Base-by-base conservation (phyloP, 148 eudicot genomes). In the Cornus kousa region DNA sequence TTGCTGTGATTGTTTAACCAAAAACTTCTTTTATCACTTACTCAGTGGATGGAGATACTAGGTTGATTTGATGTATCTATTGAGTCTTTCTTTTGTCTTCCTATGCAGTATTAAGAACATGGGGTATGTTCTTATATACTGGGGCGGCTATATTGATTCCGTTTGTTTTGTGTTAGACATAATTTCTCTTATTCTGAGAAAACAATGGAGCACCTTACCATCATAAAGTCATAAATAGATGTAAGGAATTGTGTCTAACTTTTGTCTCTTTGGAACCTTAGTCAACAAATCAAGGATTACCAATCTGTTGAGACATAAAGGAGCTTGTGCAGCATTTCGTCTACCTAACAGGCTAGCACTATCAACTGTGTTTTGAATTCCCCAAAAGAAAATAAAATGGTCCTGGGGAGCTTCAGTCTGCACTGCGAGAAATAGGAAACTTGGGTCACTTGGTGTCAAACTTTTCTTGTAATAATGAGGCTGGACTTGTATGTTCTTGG, bases 231-330 rank as follows among this genome's bases (percentile, higher is more conserved):
- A 0, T 16, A 17, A n/a, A 43, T 76, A 19, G 35, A 24, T 23
- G 22, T 65, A 31, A 6, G 33, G 3, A 24, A 35, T 68, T 11
- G 9, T 53, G 19, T 62, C n/a, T 75, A 67, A 67, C 53, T n/a
- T 50, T 10, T 33, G 14, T 53, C 37, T 48, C 64, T 22, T 12
- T 14, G 70, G 46, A 50, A 9, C 48, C 10, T 43, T 10, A 43
- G 48, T 17, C 31, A 76, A 65, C 37, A 59, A 68, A 68, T 72
- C 62, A 24, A 65, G 65, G 72, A 28, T 77, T 48, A 33, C 37
- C 72, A 31, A 50, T 3, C 40, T 23, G 3, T 76, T 67, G 19
- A 5, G n/a, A 68, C 12, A 33, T 68, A 7, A 68, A 50, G 79
- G 23, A 24, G 62, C 46, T 75, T 43, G 31, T 75, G n/a, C 28